Evolutionary conservation across 768 basidiomycete genomes (phyloP), one percentile per base, ranked within the genome.

Genomic region (Paxillus rubicundulus): DNA sequence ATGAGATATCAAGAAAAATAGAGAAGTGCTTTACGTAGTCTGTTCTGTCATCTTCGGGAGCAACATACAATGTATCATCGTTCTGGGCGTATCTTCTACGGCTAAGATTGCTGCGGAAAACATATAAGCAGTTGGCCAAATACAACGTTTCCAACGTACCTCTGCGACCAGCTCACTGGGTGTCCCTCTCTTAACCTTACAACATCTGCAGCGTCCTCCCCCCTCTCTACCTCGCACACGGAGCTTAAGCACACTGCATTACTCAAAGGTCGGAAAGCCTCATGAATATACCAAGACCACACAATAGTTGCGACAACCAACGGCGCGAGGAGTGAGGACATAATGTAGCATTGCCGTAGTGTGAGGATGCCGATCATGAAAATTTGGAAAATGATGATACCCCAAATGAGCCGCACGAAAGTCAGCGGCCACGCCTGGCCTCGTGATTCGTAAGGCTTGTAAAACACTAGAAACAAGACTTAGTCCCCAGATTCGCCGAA

Each of bases 361-460:
- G 86, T 85, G 76, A 99, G 98, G 59, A 97, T 88, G 43, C 95
- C 95, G 41, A 86, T 91, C 97, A 98, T 98, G 78, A 98, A 97
- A 41, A 94, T 67, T 50, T 95, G 84, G 78, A 95, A 98, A 49
- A 96, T 90, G 66, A 96, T 66, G 50, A 98, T 81, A 41, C 91
- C 95, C 87, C 91, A 92, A 30, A 95, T 86, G 37, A 97, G 82
- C 7, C 96, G 89, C 24, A 85, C 80, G 68, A 95, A 98, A 0
- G 97, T 95, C 59, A 98, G 84, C 0, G 93, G 92, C 96, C 97
- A 98, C 1, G 95, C 97, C 73, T 98, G 94, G 2, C 97, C 97
- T 60, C 89, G 89, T 2, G 90, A 92, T 72, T 98, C 95, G 70
- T 98, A 98, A 0, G 97, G 96, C 64, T 98, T 98, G 76, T 97